Base-by-base conservation (phyloP, 2,329 filamentous ascomycete genomes). In the Chaetomium globosum region DNA sequence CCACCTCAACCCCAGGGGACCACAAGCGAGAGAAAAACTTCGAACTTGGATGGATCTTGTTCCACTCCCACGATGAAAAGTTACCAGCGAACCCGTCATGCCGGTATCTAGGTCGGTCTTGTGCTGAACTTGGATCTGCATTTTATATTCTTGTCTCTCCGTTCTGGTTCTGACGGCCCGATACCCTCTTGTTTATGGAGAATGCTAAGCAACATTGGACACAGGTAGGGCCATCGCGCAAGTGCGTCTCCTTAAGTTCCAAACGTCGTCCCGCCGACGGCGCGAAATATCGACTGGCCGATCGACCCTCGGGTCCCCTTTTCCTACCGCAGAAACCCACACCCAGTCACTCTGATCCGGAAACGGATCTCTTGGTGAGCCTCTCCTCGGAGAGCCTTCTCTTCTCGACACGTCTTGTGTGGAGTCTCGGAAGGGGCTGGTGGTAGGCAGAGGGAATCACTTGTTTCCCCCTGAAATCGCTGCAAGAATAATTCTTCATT, bases 371-470 rank as follows among this genome's bases (percentile, higher is more conserved):
- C 64, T 58, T 57, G 68, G 67, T 71, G 73, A 71, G 72, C 70
- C 65, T 68, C 70, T 68, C 67, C 56, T 62, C 56, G 68, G 72
- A 71, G 70, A 71, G 69, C 72, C 72, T 73, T 72, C 72, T 68
- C 66, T 66, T 71, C 71, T 67, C 66, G 67, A 53, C 67, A 72
- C 73, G 73, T 75, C 71, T 72, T 75, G 73, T 71, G 67, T 67
- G 68, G 71, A 67, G 70, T 68, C 65, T 65, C 64, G 63, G 67
- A 72, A 71, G 73, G 72, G 73, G 72, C 67, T 70, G 67, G 68
- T 36, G 62, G 60, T 52, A 68, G 67, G 63, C 51, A 28, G 52
- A 52, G 10, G 56, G 48, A 16, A 21, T 5, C 64, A 30, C 48
- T 30, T 59, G 46, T 48, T 31, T 57, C 9, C 43, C 36, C 63